phyloP scores from a whole-genome alignment of 164 flowering plant genomes.

The Dillenia suffruticosa region DNA sequence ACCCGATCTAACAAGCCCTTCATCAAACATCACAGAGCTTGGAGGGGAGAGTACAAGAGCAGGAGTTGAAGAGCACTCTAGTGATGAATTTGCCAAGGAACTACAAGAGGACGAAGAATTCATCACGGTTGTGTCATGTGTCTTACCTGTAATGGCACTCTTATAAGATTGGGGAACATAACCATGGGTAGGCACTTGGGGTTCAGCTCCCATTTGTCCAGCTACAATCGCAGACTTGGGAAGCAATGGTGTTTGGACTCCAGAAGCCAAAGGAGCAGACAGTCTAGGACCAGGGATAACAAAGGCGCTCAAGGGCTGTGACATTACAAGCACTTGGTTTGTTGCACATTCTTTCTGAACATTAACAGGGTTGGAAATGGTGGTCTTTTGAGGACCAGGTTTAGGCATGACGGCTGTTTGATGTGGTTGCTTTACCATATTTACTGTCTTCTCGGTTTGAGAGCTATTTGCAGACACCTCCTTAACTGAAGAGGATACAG shows the following conservation, averaged over 20 bases:
- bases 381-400: constrained; percentile 32
- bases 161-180: constrained; percentile 71
- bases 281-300: constrained; percentile 53
- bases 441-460: constrained; percentile 32
- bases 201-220: constrained; percentile 69
- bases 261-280: constrained; percentile 48
- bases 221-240: constrained; percentile 80
- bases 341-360: constrained; percentile 11
- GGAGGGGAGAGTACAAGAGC: constrained; percentile 27
- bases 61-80: constrained; percentile 34
- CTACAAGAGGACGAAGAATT: constrained; percentile 30
- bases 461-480: constrained; percentile 30
- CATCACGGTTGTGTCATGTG: constrained; percentile 32
- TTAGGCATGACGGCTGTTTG: constrained; percentile 25
- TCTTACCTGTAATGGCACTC: constrained; percentile 70
- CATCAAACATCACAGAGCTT: constrained; percentile 36
- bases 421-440: constrained; percentile 14
- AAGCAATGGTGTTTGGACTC: constrained; percentile 52
- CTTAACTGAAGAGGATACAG: constrained; percentile 27
- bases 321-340: constrained; percentile 32
- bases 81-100: constrained; percentile 27
- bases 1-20: constrained; percentile 29
- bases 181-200: constrained; percentile 38
- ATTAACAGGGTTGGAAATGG: constrained; percentile 9
- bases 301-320: constrained; percentile 88